Evolutionary conservation across 139 green algal species (phyloP), one percentile per base, ranked within the genome.

Genomic region (Eudorina sp.): DNA sequence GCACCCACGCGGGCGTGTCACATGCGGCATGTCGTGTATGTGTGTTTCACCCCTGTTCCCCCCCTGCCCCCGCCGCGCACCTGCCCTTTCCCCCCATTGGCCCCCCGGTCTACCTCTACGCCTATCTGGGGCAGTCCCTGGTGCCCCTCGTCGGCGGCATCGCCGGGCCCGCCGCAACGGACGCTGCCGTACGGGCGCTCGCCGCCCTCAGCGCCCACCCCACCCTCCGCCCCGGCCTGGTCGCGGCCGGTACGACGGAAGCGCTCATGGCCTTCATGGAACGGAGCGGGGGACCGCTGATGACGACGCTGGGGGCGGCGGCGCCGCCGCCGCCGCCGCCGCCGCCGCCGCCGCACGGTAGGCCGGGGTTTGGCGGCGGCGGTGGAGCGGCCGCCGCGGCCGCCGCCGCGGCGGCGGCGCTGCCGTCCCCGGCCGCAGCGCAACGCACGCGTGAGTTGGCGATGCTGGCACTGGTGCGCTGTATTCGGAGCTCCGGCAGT

Each of bases 401-500:
- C 23, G 74, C 18, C 48, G 45, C n/a, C 18, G 43, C 13, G 27
- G 45, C 74, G 4, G 25, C 36, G 0, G 29, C n/a, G 66, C 21
- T 38, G 66, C 34, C 40, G 66, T 18, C 29, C 6, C 7, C 29
- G 29, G 36, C 1, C 21, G 69, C 36, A 38, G 18, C n/a, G 13
- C 46, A n/a, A 4, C 5, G 31, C 21, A 41, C 19, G 16, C 31
- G 51, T 51, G 77, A 72, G 19, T 53, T 84, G 21, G 77, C 77
- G 40, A 21, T 84, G 38, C 77, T 84, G 36, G 77, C 77, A 36
- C 25, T 84, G 36, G 77, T 84, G 76, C 51, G 76, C 11, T 72
- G 77, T n/a, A 81, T 81, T 60, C 45, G 45, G 23, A 55, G 31
- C 48, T 34, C 18, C 75, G 75, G 75, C 36, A 34, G 31, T 31